Evolutionary conservation across 345 rosid genomes (phyloP).

Genomic region (Pistacia atlantica): DNA sequence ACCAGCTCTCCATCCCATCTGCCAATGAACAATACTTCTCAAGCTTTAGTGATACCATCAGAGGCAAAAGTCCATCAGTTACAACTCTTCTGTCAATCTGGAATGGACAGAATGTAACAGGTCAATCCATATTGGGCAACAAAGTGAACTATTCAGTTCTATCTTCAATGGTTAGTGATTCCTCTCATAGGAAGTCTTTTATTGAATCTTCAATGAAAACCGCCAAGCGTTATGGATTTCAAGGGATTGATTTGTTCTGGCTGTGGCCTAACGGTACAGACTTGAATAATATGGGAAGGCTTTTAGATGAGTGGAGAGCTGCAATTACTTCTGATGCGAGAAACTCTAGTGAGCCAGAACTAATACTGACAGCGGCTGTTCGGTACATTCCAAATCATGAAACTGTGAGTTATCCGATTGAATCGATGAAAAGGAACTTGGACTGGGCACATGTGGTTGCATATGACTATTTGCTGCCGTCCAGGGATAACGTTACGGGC

Average conservation of each 20-base stretch:
- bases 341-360: constrained; percentile 11
- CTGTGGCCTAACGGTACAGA: constrained; percentile 32
- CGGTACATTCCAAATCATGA: constrained; percentile 7
- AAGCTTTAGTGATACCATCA: background rate
- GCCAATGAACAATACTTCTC: no score
- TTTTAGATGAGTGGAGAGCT: constrained; percentile 31
- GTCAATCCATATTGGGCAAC: constrained; percentile 1
- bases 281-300: constrained; percentile 17
- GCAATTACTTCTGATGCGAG: constrained; percentile 2
- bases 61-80: constrained; percentile 21
- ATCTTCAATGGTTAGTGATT: constrained; percentile 24
- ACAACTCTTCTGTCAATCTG: background rate
- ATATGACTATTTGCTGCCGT: constrained; percentile 32
- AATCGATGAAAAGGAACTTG: constrained; percentile 26
- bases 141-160: constrained; percentile 22
- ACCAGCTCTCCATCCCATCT: background rate
- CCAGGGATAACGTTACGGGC: constrained; percentile 27
- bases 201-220: constrained; percentile 27
- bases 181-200: constrained; percentile 27
- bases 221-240: constrained; percentile 30
- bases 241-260: constrained; percentile 33
- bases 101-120: no score
- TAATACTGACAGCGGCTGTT: constrained; percentile 14
- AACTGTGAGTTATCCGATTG: constrained; percentile 23
- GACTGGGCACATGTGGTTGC: constrained; percentile 35